phyloP scores from a whole-genome alignment of 2,329 filamentous ascomycete species.

The Atkinsonella texensis region DNA sequence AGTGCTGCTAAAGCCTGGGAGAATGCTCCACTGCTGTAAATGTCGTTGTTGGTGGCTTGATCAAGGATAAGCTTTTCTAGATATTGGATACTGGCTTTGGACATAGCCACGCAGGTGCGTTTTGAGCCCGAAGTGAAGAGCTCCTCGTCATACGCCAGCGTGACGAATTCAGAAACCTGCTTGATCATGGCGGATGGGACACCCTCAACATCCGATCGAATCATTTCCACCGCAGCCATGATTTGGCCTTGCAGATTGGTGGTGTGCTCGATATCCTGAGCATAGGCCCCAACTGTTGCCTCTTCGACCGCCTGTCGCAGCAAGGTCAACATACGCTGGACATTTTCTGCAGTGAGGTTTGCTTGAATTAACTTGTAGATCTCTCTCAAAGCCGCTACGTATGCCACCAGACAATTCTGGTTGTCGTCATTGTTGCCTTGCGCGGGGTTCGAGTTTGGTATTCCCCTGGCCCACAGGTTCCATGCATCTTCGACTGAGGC shows the following conservation, averaged over 20 bases:
- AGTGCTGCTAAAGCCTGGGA: constrained; percentile 54
- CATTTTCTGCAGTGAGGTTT: constrained; percentile 48
- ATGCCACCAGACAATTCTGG: constrained; percentile 76
- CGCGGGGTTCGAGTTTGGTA: constrained; percentile 36
- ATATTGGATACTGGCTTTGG: constrained; percentile 67
- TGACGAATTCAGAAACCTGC: constrained; percentile 58
- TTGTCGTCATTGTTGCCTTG: constrained; percentile 44
- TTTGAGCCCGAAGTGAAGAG: constrained; percentile 26
- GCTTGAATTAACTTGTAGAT: constrained; percentile 64
- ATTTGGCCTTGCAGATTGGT: constrained; percentile 63
- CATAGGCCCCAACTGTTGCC: constrained; percentile 55
- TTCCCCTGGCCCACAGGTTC: constrained; percentile 55
- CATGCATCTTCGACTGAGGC: constrained; percentile 50
- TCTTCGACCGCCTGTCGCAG: constrained; percentile 59
- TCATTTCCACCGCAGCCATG: constrained; percentile 52
- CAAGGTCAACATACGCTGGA: constrained; percentile 57
- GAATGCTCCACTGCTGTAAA: constrained; percentile 59
- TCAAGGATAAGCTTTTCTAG: constrained; percentile 47
- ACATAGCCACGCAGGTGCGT: constrained; percentile 81
- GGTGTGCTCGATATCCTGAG: constrained; percentile 59
- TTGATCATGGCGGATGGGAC: constrained; percentile 57
- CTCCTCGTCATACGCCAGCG: constrained; percentile 50
- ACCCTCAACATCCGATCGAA: constrained; percentile 52
- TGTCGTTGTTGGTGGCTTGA: constrained; percentile 49
- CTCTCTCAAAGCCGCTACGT: constrained; percentile 62